A percentile compares a stretch with the other conserved stretches of the same genome.
Conservation (phyloP, 768 basidiomycete species). For the Amylocystis lapponica region DNA sequence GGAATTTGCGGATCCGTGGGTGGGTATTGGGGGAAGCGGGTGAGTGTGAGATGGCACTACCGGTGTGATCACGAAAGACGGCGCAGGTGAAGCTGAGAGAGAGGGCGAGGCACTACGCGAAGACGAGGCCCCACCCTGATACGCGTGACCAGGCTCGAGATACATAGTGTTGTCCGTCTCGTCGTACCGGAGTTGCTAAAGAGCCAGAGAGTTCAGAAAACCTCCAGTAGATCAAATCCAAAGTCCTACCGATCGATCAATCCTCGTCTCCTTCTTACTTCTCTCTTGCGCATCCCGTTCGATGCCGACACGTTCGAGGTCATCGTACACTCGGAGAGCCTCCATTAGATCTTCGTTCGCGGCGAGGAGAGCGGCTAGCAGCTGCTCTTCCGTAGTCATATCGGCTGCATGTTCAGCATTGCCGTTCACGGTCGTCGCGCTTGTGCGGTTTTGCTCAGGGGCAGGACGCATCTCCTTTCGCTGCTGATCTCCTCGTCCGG, state of each 20-base stretch:
- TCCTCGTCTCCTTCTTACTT: constrained; percentile 60
- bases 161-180: constrained; percentile 27
- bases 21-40: constrained; percentile 34
- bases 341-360: constrained; percentile 69
- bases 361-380: constrained; percentile 65
- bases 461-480: constrained; percentile 9
- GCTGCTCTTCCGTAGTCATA: constrained; percentile 65
- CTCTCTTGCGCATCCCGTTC: constrained; percentile 61
- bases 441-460: constrained; percentile 5
- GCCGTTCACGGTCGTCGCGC: constrained; percentile 3
- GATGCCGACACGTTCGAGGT: constrained; percentile 60
- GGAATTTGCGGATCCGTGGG: constrained; percentile 11
- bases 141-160: constrained; percentile 23
- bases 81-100: constrained; percentile 33
- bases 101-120: constrained; percentile 43
- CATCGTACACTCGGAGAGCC: constrained; percentile 70
- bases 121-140: constrained; percentile 28
- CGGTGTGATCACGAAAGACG: constrained; percentile 24
- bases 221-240: neutral
- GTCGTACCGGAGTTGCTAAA: constrained; percentile 34
- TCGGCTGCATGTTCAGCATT: constrained; percentile 30
- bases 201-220: neutral
- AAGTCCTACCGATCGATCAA: constrained; percentile 56
- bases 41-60: constrained; percentile 26
- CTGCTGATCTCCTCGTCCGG: constrained; percentile 3